A percentile compares a stretch with the other conserved stretches of the same genome.
Conservation (phyloP, 108 stramenopile species). For the Skeletonema grethae region DNA sequence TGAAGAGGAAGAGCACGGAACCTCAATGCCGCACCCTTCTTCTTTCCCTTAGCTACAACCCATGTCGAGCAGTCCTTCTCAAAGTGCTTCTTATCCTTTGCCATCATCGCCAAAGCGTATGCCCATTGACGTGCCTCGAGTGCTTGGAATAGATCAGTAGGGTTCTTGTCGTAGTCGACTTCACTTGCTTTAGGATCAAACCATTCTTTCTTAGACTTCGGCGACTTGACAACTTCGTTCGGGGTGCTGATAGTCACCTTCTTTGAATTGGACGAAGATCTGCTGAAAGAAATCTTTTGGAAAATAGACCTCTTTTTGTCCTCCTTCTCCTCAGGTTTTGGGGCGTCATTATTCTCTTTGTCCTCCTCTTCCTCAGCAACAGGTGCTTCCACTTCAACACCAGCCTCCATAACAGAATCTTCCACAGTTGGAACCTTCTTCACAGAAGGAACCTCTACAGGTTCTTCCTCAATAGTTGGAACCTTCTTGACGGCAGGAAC, state of each 20-base stretch:
- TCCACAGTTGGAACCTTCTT: not conserved
- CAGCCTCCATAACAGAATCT: not conserved
- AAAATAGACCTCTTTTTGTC: not conserved
- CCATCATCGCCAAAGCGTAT: slow-evolving; percentile 22
- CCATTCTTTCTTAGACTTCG: slow-evolving; percentile 26
- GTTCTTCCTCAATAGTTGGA: not conserved
- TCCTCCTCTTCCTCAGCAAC: not conserved
- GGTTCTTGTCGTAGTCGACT: slow-evolving; percentile 45
- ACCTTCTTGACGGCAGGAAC: not conserved
- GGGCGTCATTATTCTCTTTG: slow-evolving; percentile 7
- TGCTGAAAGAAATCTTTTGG: not conserved
- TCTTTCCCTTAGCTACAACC: slow-evolving; percentile 34
- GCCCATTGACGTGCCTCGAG: slow-evolving; percentile 34
- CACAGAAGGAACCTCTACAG: not conserved
- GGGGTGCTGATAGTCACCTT: not conserved
- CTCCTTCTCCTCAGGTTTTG: not conserved
- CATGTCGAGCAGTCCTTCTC: slow-evolving; percentile 45
- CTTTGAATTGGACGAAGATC: not conserved
- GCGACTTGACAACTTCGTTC: not conserved
- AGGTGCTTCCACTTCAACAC: not conserved
- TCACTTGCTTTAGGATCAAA: slow-evolving; percentile 41
- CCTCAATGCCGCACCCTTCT: slow-evolving; percentile 26
- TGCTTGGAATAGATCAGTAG: slow-evolving; percentile 47
- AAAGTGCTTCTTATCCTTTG: slow-evolving; percentile 19
- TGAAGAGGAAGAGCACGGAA: slow-evolving; percentile 48